phyloP scores from a whole-genome alignment of 2,329 filamentous ascomycete species.

The Pezicula rhizophila region DNA sequence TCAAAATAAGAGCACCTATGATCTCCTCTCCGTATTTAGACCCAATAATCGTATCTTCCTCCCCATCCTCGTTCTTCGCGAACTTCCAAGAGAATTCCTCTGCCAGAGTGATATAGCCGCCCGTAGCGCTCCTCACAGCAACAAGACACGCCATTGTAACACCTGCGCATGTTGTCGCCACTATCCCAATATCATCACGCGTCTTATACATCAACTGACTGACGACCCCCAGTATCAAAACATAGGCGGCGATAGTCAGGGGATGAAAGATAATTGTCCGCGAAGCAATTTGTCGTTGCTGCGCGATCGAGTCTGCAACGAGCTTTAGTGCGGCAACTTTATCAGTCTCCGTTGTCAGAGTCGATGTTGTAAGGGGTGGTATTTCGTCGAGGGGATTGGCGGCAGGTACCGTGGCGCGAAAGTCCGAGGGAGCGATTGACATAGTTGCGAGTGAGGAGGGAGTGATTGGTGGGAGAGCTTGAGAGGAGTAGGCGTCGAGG shows the following conservation, averaged over 20 bases:
- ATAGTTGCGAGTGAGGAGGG: constrained; percentile 31
- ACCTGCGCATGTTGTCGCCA: constrained; percentile 53
- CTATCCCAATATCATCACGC: constrained; percentile 44
- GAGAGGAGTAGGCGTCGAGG: constrained; percentile 46
- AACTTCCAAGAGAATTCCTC: constrained; percentile 24
- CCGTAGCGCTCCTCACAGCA: constrained; percentile 52
- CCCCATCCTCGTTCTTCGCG: constrained; percentile 23
- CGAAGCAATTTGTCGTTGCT: constrained; percentile 68
- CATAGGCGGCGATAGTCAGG: constrained; percentile 43
- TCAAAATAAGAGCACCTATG: constrained; percentile 65
- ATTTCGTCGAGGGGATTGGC: constrained; percentile 40
- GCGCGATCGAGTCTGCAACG: constrained; percentile 74
- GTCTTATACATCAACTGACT: constrained; percentile 36
- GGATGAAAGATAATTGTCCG: constrained; percentile 59
- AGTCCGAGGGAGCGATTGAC: constrained; percentile 27
- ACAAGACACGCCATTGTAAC: constrained; percentile 59
- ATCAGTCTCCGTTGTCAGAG: constrained; percentile 49
- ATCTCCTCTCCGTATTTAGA: constrained; percentile 62
- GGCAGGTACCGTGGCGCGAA: constrained; percentile 26
- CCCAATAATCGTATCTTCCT: constrained; percentile 55
- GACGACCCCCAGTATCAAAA: constrained; percentile 35
- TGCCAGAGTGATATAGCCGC: constrained; percentile 43
- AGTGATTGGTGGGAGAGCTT: constrained; percentile 29
- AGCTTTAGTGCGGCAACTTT: constrained; percentile 64
- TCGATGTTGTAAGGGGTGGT: constrained; percentile 58